phyloP scores from a whole-genome alignment of 768 basidiomycete species.

The Lepiota venenata region DNA sequence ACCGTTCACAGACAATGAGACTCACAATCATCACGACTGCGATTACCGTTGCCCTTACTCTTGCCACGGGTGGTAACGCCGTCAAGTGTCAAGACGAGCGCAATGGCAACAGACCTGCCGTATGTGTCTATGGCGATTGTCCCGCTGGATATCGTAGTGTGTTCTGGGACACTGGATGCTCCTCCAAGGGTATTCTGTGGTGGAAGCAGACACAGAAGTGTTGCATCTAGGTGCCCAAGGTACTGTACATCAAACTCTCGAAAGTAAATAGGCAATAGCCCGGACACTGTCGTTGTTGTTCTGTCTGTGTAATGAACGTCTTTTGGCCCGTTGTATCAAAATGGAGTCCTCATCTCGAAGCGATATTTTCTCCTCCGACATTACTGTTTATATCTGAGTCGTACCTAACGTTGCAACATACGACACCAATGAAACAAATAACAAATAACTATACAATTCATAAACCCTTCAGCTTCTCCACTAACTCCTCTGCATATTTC shows the following conservation, averaged over 20 bases:
- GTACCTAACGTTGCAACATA: too few relatives aligned
- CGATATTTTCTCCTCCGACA: too few relatives aligned
- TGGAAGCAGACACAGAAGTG: constrained; percentile 8
- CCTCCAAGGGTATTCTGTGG: not conserved
- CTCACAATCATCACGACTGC: constrained; percentile 2
- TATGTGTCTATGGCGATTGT: constrained; percentile 9
- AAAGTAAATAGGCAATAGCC: not conserved
- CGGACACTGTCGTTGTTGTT: not conserved
- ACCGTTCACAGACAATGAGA: constrained; percentile 5
- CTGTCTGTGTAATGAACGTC: too few relatives aligned
- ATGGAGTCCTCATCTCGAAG: too few relatives aligned
- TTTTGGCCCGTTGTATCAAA: too few relatives aligned
- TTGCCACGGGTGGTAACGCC: constrained; percentile 7
- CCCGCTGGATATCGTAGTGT: constrained; percentile 3
- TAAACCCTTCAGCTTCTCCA: not conserved
- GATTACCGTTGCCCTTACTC: constrained; percentile 1
- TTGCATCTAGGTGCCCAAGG: not conserved
- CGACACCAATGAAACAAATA: too few relatives aligned
- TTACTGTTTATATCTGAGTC: too few relatives aligned
- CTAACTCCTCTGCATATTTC: not conserved
- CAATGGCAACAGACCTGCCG: not conserved
- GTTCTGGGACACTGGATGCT: constrained; percentile 8
- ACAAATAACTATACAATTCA: not conserved
- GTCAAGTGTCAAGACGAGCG: constrained; percentile 9
- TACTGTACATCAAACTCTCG: not conserved